Evolutionary conservation across 2,329 filamentous ascomycete species (phyloP).

Genomic region (Amesomyces nigricolor): DNA sequence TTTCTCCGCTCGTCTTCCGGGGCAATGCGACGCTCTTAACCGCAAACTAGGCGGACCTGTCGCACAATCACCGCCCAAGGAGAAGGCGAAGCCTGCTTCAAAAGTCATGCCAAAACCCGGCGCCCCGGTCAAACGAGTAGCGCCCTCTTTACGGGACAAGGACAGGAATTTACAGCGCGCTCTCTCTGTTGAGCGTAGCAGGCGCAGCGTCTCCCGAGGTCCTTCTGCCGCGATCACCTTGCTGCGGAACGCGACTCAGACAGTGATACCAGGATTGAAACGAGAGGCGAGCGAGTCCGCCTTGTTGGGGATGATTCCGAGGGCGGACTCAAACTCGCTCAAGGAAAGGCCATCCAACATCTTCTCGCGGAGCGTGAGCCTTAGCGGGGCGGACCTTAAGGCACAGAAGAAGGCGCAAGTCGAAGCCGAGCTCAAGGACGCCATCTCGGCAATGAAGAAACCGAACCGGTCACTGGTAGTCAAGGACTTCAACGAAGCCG

Average conservation of each 20-base stretch:
- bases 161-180: conserved; percentile 56
- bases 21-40: conserved; percentile 64
- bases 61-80: conserved; percentile 48
- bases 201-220: conserved; percentile 50
- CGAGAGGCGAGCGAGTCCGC: conserved; percentile 60
- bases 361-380: conserved; percentile 40
- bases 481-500: conserved; percentile 60
- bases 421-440: conserved; percentile 65
- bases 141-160: conserved; percentile 35
- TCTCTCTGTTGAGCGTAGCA: conserved; percentile 53
- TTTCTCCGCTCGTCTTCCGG: conserved; percentile 70
- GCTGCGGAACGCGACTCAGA: conserved; percentile 62
- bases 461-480: conserved; percentile 68
- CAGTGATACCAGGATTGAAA: conserved; percentile 57
- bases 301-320: conserved; percentile 46
- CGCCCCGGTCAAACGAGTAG: conserved; percentile 44
- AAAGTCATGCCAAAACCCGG: conserved; percentile 48
- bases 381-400: conserved; percentile 47
- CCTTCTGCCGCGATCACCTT: conserved; percentile 56
- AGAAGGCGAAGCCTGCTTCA: conserved; percentile 40
- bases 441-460: conserved; percentile 67
- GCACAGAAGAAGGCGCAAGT: conserved; percentile 60
- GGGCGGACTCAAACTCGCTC: conserved; percentile 35
- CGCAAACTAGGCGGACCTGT: conserved; percentile 70
- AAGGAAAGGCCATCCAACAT: conserved; percentile 40